These are phyloP conservation scores for Polychytrium aggregatum DNA, from an alignment of 192 early-diverging fungal genomes.

Conservation along the genomic window DNA sequence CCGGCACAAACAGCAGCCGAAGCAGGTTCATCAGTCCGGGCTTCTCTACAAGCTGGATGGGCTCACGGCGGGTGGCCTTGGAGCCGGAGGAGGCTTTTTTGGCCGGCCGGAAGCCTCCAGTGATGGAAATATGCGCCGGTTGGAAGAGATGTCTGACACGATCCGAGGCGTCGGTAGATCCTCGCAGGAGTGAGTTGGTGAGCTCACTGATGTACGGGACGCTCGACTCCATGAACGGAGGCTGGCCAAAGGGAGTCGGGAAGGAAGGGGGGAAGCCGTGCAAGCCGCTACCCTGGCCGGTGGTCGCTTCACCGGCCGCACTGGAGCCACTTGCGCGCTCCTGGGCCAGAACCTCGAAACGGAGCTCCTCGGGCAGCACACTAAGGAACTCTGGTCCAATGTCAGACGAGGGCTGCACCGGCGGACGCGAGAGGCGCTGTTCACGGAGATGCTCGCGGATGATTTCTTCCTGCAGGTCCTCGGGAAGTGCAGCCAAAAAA, in stretches of 20 bases:
- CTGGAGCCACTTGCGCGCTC: constrained; percentile 31
- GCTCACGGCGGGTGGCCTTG: constrained; percentile 38
- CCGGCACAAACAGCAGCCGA: constrained; percentile 79
- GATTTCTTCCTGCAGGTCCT: constrained; percentile 87
- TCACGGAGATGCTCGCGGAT: constrained; percentile 70
- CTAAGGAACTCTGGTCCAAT: constrained; percentile 68
- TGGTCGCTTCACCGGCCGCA: too few species aligned
- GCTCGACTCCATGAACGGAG: not conserved
- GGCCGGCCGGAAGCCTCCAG: too few species aligned
- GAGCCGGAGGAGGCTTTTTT: not conserved
- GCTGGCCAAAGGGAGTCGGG: not conserved
- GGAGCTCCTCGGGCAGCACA: constrained; percentile 81
- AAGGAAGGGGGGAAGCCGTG: too few species aligned
- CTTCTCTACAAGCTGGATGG: constrained; percentile 72
- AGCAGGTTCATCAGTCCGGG: constrained; percentile 69
- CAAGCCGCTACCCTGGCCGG: too few species aligned
- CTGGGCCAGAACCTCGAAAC: constrained; percentile 72
- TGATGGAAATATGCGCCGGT: too few species aligned
- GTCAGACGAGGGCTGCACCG: constrained; percentile 9
- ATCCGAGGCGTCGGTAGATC: too few species aligned
- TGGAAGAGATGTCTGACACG: too few species aligned
- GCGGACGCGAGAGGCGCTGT: constrained; percentile 20
- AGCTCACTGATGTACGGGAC: too few species aligned
- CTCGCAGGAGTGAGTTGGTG: too few species aligned
- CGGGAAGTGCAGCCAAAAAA: constrained; percentile 89